A percentile compares a stretch with the other conserved stretches of the same genome.
Evolutionary conservation across 2,329 filamentous ascomycete genomes (phyloP).

Genomic region (Fusarium caatingaense): DNA sequence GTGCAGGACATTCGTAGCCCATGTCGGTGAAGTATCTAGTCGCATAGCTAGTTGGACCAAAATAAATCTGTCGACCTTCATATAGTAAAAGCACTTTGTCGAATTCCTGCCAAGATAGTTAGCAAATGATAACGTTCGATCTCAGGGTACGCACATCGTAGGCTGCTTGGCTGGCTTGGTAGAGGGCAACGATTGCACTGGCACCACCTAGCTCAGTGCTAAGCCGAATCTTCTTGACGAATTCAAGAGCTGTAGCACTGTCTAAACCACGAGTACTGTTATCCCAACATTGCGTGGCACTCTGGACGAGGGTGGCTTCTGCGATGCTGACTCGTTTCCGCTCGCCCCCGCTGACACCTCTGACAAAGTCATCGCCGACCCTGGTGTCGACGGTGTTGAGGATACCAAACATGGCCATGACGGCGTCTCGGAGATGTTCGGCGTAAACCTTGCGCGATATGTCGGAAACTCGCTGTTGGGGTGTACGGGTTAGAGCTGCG

Average conservation of each 20-base stretch:
- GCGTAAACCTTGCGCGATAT: slow-evolving; percentile 60
- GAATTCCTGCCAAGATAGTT: slow-evolving; percentile 53
- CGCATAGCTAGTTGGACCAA: slow-evolving; percentile 28
- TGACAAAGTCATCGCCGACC: slow-evolving; percentile 78
- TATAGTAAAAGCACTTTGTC: slow-evolving; percentile 77
- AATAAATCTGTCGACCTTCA: slow-evolving; percentile 72
- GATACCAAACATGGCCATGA: slow-evolving; percentile 78
- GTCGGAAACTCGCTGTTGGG: slow-evolving; percentile 65
- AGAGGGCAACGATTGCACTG: slow-evolving; percentile 71
- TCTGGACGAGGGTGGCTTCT: slow-evolving; percentile 49
- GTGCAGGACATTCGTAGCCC: slow-evolving; percentile 66
- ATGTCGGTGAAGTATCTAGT: slow-evolving; percentile 44
- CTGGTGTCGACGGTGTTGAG: slow-evolving; percentile 74
- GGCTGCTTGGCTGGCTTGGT: slow-evolving; percentile 65
- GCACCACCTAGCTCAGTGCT: slow-evolving; percentile 69
- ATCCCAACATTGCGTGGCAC: slow-evolving; percentile 75
- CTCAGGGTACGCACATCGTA: slow-evolving; percentile 49
- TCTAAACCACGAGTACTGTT: slow-evolving; percentile 74
- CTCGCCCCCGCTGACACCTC: slow-evolving; percentile 65
- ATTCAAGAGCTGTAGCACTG: slow-evolving; percentile 72
- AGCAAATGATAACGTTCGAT: not conserved
- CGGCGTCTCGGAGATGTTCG: slow-evolving; percentile 72
- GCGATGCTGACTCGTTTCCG: slow-evolving; percentile 55
- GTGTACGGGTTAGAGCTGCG: slow-evolving; percentile 74
- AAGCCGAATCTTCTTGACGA: slow-evolving; percentile 69